Evolutionary conservation across 2,329 filamentous ascomycete genomes (phyloP), one percentile per base, ranked within the genome.

Genomic region (Cercospora janseana): DNA sequence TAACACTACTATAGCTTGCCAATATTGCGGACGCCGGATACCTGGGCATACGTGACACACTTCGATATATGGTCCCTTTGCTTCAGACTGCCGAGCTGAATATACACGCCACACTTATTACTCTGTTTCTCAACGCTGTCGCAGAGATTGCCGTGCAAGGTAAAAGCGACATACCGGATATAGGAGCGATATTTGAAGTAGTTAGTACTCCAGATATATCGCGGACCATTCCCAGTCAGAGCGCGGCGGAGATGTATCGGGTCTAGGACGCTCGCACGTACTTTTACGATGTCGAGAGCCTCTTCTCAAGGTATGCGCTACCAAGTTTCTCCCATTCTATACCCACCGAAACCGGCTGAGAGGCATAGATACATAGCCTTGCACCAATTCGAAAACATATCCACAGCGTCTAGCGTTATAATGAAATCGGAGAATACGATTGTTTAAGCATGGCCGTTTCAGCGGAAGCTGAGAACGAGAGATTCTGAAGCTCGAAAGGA

Each of bases 91-190:
- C 27, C 6, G 6, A 7, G 27, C 27, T 29, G 27, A 29, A 29
- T 29, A 7, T 7, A 29, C 3, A 29, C 13, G 27, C 27, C 27
- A 29, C 27, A 32, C 27, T 44, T 18, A 29, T 31, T 6, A 18
- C 41, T 13, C 41, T 44, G 4, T 44, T 44, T 28, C 28, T 32
- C 1, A 44, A 44, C 15, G 41, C 41, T 29, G 27, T 29, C 27
- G 27, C 27, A 3, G 6, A 29, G 27, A 29, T 29, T 29, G 27
- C 6, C 6, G 6, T 29, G 27, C 27, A 29, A 29, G 27, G 27
- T 29, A 3, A 7, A 4, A 29, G 27, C 27, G 27, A 29, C 27
- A 7, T 29, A 7, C 27, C 6, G 27, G 27, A 29, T n/a, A 29
- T 29, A 29, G 3, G 27, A 7, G 27, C 27, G 27, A 29, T 29